Conservation (phyloP, 2,329 filamentous ascomycete species). For the Chrysosporium queenslandicum region DNA sequence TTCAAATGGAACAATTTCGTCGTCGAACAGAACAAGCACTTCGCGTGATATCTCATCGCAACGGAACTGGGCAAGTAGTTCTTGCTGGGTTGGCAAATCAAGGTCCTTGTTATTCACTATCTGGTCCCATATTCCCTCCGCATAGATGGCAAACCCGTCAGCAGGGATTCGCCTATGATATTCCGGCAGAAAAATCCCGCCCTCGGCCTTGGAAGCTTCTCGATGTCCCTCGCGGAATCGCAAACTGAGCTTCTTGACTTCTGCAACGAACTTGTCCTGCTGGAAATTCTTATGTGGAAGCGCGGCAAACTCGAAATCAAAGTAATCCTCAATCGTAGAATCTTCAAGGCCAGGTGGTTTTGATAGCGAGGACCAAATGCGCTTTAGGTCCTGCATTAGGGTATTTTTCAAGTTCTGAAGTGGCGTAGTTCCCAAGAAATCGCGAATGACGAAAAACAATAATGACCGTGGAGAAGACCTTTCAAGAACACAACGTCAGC, state of each 20-base stretch:
- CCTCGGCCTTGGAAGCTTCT: constrained; percentile 57
- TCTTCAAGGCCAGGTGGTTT: constrained; percentile 83
- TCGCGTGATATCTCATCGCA: constrained; percentile 95
- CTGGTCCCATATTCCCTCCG: constrained; percentile 92
- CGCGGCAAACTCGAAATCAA: constrained; percentile 94
- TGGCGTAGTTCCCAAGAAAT: constrained; percentile 87
- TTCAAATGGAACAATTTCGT: constrained; percentile 71
- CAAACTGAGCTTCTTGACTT: constrained; percentile 67
- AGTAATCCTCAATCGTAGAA: constrained; percentile 90
- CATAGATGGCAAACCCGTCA: constrained; percentile 91
- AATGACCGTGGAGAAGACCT: constrained; percentile 82
- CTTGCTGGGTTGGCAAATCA: constrained; percentile 92
- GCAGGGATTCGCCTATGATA: constrained; percentile 94
- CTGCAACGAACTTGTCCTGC: constrained; percentile 75
- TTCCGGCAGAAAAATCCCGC: constrained; percentile 79
- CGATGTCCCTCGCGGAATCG: constrained; percentile 76
- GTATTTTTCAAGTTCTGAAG: constrained; percentile 84
- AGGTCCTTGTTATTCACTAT: constrained; percentile 98
- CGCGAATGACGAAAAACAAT: constrained; percentile 96
- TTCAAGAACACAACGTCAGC: neutral
- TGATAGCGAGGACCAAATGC: constrained; percentile 86
- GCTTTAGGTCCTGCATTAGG: constrained; percentile 75
- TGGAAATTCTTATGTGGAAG: constrained; percentile 95
- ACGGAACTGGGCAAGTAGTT: constrained; percentile 89
- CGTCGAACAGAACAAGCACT: constrained; percentile 74